Base-by-base conservation (phyloP, 2,329 filamentous ascomycete species). In the Monilinia fructicola region DNA sequence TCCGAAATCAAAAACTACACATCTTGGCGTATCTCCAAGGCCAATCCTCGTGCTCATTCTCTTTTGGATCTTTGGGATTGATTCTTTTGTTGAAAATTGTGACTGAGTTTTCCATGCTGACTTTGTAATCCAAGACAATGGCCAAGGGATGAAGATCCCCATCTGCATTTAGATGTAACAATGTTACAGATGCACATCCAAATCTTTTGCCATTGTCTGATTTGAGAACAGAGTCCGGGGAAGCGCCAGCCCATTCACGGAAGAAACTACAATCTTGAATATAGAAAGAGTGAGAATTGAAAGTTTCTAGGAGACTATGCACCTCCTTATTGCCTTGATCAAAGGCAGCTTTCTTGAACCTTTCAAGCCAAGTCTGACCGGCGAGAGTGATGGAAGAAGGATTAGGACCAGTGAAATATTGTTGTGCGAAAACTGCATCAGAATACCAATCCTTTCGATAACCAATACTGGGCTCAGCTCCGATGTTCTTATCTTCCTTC, bases 91-190 rank as follows among this genome's bases (percentile, higher is more conserved):
- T 84, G 78, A 82, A 84, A 66, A 84, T 79, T 53, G 78, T 79
- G 55, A 84, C 78, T 0, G 82, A 84, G 28, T 79, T 75, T 2
- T 77, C 74, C 72, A 81, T 77, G 56, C 71, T 78, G 2, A 74
- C 76, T 67, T 78, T 79, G 74, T 80, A 82, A 71, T 84, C 82
- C 61, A 81, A 74, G 5, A 79, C 78, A 67, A 84, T 83, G 26
- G 81, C 81, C 3, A 84, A 70, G 0, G 82, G 82, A 68, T 83
- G 81, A 7, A 84, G 76, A 66, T 78, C 78, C 5, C 82, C 82
- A 48, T 81, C 76, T 75, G 70, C 38, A 64, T 78, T 74, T 4
- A 84, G 76, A 54, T 81, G 76, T 68, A 81, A 82, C 11, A 83
- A 73, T 1, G 72, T 77, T 4, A 83, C 80, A 0, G 81, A 70